Evolutionary conservation across 2,329 filamentous ascomycete species (phyloP), one percentile per base, ranked within the genome.

Genomic region (Penicillium oxalicum): DNA sequence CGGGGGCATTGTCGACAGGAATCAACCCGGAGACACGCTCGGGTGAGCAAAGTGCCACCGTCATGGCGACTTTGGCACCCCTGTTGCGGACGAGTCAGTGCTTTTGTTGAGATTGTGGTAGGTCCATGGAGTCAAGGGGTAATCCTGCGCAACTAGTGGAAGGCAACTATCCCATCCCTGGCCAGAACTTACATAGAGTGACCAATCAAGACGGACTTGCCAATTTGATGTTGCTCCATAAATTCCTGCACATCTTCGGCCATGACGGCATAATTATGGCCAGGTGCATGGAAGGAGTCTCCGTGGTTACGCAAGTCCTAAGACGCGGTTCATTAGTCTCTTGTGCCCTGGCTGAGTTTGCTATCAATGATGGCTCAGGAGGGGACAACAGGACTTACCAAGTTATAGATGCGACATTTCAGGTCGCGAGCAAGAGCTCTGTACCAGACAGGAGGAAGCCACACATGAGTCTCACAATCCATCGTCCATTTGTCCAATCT

Each of bases 31-130:
- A 75, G 50, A 95, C 77, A 2, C 83, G 72, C 5, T 80, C 73
- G 0, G 88, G 88, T 0, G 81, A 77, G 38, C 79, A 75, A 33
- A 97, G 79, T 3, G 89, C 89, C 50, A 96, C 75, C 0, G 86
- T 77, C 91, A 97, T 96, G 59, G 88, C 89, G 2, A 86, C 84
- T 74, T 97, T 97, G 40, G 91, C 91, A 54, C 93, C 91, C 85
- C 83, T 87, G 49, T 33, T 33, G 13, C 13, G 11, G 1, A 18
- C 18, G 18, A 18, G 18, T 18, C 18, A 18, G 18, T 18, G 18
- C 2, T 18, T 18, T 18, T 18, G 18, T 18, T 18, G 18, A 18
- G 18, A 18, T 18, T 18, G 18, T 2, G 18, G 18, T 18, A 18
- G 18, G 18, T 18, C 18, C 18, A 18, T 18, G 18, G 18, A 18